A percentile compares a stretch with the other conserved stretches of the same genome.
Evolutionary conservation across 495 filamentous ascomycete species (phyloP).

Genomic region (Bathelium albidoporum): DNA sequence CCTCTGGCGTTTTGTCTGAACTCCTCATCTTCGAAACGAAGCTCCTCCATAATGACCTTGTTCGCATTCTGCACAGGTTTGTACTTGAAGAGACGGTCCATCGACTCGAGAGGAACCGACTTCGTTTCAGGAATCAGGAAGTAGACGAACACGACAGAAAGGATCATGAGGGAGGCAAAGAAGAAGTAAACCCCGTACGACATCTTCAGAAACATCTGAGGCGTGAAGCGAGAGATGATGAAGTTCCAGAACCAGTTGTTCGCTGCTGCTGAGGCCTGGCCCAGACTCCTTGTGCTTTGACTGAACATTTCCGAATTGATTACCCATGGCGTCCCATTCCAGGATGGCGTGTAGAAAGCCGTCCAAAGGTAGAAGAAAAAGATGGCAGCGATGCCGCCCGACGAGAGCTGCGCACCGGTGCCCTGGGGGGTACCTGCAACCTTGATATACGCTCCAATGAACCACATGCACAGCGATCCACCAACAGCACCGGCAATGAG

Average conservation of each 20-base stretch:
- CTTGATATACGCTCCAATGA: conserved; percentile 31
- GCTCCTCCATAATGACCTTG: conserved; percentile 35
- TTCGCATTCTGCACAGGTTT: conserved; percentile 48
- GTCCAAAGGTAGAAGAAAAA: conserved; percentile 79
- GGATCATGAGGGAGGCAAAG: conserved; percentile 61
- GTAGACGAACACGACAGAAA: conserved; percentile 53
- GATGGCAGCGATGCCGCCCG: conserved; percentile 57
- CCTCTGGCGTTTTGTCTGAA: conserved; percentile 44
- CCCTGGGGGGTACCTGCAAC: conserved; percentile 16
- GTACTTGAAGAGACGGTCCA: conserved; percentile 46
- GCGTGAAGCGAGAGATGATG: conserved; percentile 60
- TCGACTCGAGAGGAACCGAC: conserved; percentile 29
- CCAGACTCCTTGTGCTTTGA: conserved; percentile 38
- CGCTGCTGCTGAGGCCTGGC: conserved; percentile 56
- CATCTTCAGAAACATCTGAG: conserved; percentile 65
- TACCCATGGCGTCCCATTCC: conserved; percentile 50
- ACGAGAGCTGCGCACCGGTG: conserved; percentile 31
- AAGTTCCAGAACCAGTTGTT: conserved; percentile 68
- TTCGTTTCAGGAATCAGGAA: conserved; percentile 34
- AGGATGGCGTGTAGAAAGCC: conserved; percentile 63
- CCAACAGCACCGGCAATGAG: conserved; percentile 46
- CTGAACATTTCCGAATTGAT: conserved; percentile 32
- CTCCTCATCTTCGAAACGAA: conserved; percentile 39
- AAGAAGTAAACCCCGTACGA: conserved; percentile 63
- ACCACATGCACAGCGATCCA: conserved; percentile 48